Evolutionary conservation across 768 basidiomycete genomes (phyloP), one percentile per base, ranked within the genome.

Genomic region (Xerocomellus intermedius): DNA sequence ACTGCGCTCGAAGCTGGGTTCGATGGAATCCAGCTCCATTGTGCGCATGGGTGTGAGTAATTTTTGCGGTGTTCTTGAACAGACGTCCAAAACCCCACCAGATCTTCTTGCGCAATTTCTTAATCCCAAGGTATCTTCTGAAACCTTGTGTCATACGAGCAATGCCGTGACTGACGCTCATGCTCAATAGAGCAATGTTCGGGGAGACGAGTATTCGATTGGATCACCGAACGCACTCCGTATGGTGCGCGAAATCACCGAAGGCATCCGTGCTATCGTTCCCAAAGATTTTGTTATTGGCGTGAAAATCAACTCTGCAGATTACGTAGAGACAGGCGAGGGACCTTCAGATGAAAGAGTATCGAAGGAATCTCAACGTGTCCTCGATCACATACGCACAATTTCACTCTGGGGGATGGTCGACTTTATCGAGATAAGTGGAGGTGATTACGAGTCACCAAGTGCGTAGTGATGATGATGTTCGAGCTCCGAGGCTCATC

Each of bases 361-460:
- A 8, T 36, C 39, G 35, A 63, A 67, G 6, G 66, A 71, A 36
- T 47, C 51, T 28, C 55, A 33, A 64, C 73, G 79, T 24, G 86
- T 86, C 1, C 69, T 92, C 3, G 69, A 77, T 21, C 85, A 94
- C 63, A 74, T 93, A 13, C 68, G 72, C 17, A 67, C 77, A 37
- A 82, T 94, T 28, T 81, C 86, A 0, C 66, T 69, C 37, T 91
- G 90, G 84, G 78, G 78, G 1, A 71, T 73, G 17, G 64, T 95
- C 5, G 93, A 96, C 68, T 88, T 93, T 64, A 83, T 96, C 48
- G 93, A 96, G 69, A 82, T 96, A 55, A 91, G 87, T 52, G 93
- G 93, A 2, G 93, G 93, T 0, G 85, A 87, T 65, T 96, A 95
- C 60, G 89, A 92, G 64, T 81, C 78, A 17, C 87, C 89, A 61